phyloP scores from a whole-genome alignment of 2,329 filamentous ascomycete genomes.

The Penicillium polonicum region DNA sequence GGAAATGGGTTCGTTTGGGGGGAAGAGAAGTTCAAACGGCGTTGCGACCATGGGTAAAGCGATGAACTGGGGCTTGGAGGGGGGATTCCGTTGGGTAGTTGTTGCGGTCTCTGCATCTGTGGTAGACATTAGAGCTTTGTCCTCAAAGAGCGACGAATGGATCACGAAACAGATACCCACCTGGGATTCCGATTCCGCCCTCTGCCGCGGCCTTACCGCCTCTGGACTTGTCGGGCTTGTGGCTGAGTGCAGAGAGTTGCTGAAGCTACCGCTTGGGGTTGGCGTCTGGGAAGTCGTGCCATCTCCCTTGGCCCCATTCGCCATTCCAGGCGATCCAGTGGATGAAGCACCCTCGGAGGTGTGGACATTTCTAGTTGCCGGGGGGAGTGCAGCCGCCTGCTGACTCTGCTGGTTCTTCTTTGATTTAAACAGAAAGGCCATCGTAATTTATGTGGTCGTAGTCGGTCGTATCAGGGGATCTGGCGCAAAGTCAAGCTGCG shows the following conservation, averaged over 20 bases:
- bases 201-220: slow-evolving; percentile 58
- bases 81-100: slow-evolving; percentile 57
- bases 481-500: slow-evolving; percentile 16
- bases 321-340: slow-evolving; percentile 42
- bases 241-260: slow-evolving; percentile 66
- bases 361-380: slow-evolving; percentile 56
- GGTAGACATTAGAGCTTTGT: background rate
- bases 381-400: slow-evolving; percentile 42
- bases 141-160: slow-evolving; percentile 1
- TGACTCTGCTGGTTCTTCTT: slow-evolving; percentile 69
- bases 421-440: slow-evolving; percentile 81
- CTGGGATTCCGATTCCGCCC: slow-evolving; percentile 55
- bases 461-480: slow-evolving; percentile 33
- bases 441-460: slow-evolving; percentile 46
- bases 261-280: slow-evolving; percentile 72
- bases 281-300: slow-evolving; percentile 53
- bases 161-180: slow-evolving; percentile 39
- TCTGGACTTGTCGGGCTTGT: slow-evolving; percentile 65
- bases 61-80: slow-evolving; percentile 66
- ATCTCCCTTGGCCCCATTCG: slow-evolving; percentile 48
- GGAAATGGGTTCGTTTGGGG: slow-evolving; percentile 85
- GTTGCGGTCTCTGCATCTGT: slow-evolving; percentile 36
- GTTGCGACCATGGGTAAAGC: slow-evolving; percentile 94
- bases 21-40: slow-evolving; percentile 80
- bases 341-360: slow-evolving; percentile 54